A percentile compares a stretch with the other conserved stretches of the same genome.
phyloP scores from a whole-genome alignment of 1,284 basidiomycete species.

The Chondrostereum purpureum region DNA sequence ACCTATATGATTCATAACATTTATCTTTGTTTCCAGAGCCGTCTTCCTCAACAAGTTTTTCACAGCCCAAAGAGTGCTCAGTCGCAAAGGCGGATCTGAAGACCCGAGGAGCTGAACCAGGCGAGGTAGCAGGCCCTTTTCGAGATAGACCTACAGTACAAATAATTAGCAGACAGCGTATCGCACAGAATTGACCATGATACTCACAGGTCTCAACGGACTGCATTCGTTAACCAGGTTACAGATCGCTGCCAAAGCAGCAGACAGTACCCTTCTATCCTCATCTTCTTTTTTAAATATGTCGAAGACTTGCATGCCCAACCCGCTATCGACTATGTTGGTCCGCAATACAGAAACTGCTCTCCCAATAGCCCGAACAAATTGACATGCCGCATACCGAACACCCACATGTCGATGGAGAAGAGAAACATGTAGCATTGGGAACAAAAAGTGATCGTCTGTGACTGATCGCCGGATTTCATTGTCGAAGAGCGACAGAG shows the following conservation, averaged over 20 bases:
- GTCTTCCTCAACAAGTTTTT: constrained; percentile 74
- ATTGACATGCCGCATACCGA: constrained; percentile 80
- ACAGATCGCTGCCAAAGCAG: constrained; percentile 72
- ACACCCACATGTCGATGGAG: constrained; percentile 64
- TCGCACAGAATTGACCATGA: constrained; percentile 11
- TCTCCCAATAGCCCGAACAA: constrained; percentile 73
- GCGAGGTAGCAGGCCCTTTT: constrained; percentile 57
- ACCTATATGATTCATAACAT: constrained; percentile 57
- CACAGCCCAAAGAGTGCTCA: constrained; percentile 75
- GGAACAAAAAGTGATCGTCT: constrained; percentile 45
- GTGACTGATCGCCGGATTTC: constrained; percentile 64
- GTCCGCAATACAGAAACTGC: constrained; percentile 76
- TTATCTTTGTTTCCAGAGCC: constrained; percentile 46
- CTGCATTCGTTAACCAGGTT: constrained; percentile 86
- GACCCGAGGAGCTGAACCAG: constrained; percentile 51
- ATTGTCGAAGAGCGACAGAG: constrained; percentile 64
- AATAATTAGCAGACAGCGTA: constrained; percentile 3
- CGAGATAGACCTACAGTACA: constrained; percentile 45
- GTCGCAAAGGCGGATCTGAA: constrained; percentile 48
- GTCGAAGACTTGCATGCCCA: constrained; percentile 65
- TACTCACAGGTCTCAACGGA: constrained; percentile 65
- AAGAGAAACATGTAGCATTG: constrained; percentile 49
- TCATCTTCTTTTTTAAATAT: constrained; percentile 52
- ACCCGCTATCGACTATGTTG: constrained; percentile 74
- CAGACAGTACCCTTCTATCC: constrained; percentile 65